A percentile compares a stretch with the other conserved stretches of the same genome.
phyloP scores from a whole-genome alignment of 257 asterid genomes.

The Misopates orontium region DNA sequence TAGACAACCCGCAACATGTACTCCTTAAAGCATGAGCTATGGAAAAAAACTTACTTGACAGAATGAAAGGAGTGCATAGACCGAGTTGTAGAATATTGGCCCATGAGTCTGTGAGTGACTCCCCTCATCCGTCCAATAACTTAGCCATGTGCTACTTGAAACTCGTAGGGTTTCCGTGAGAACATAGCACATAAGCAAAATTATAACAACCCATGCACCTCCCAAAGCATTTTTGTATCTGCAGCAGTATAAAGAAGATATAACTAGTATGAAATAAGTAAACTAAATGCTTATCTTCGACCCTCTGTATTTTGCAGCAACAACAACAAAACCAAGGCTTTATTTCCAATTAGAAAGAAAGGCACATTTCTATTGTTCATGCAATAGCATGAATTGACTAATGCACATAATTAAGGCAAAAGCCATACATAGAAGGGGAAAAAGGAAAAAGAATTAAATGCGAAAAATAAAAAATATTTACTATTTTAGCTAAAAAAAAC shows the following conservation, averaged over 20 bases:
- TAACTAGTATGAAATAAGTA: conserved; percentile 17
- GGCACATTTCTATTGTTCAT: not conserved
- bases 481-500: not conserved
- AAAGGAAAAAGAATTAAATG: not conserved
- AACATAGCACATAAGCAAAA: conserved; percentile 65
- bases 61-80: conserved; percentile 67
- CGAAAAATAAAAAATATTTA: not conserved
- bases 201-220: conserved; percentile 82
- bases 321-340: no score
- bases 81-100: conserved; percentile 64
- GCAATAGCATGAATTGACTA: not conserved
- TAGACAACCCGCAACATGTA: not conserved
- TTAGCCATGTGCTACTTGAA: conserved; percentile 92
- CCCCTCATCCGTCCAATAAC: conserved; percentile 75
- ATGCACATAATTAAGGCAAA: not conserved
- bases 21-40: conserved; percentile 19
- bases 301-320: conserved; percentile 3
- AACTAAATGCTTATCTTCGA: not conserved
- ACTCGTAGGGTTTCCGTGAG: conserved; percentile 67
- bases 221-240: conserved; percentile 92
- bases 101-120: conserved; percentile 38
- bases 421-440: not conserved
- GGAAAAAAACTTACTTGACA: conserved; percentile 61
- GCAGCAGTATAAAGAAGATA: conserved; percentile 32
- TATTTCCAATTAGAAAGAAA: conserved; percentile 1